phyloP scores from a whole-genome alignment of 768 basidiomycete species.

The Mycena floridula region DNA sequence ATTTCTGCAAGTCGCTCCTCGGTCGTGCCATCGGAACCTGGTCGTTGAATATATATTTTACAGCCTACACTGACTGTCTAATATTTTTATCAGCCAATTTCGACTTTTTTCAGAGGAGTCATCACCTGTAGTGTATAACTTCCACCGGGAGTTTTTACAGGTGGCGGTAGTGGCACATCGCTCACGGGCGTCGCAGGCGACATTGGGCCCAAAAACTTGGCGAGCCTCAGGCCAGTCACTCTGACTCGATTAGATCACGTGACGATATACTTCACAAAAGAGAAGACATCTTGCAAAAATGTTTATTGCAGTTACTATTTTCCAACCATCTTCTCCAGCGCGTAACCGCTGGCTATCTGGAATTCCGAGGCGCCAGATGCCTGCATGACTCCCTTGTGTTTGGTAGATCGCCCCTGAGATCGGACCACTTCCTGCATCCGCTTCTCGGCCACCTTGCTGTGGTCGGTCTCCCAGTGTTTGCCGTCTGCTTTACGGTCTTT shows the following conservation, averaged over 20 bases:
- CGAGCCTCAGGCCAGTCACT: no score
- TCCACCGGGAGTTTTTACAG: slow-evolving; percentile 68
- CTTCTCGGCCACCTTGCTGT: slow-evolving; percentile 57
- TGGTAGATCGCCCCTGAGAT: slow-evolving; percentile 73
- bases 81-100: slow-evolving; percentile 11
- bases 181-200: slow-evolving; percentile 30
- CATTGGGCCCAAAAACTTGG: no score
- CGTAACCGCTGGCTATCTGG: slow-evolving; percentile 62
- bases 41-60: slow-evolving; percentile 89
- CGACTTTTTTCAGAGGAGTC: slow-evolving; percentile 16
- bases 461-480: slow-evolving; percentile 34
- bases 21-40: slow-evolving; percentile 60
- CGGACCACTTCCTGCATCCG: slow-evolving; percentile 87
- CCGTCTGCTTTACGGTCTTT: slow-evolving; percentile 15
- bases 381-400: slow-evolving; percentile 72
- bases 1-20: slow-evolving; percentile 96
- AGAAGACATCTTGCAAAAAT: no score
- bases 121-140: slow-evolving; percentile 72
- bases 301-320: background rate
- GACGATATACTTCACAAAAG: background rate
- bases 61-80: slow-evolving; percentile 90
- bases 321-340: slow-evolving; percentile 55
- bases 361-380: slow-evolving; percentile 68
- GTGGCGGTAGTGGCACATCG: slow-evolving; percentile 39
- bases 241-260: background rate